A percentile compares a stretch with the other conserved stretches of the same genome.
phyloP scores from a whole-genome alignment of 2,329 filamentous ascomycete species.

The Albophoma yamanashiensis region DNA sequence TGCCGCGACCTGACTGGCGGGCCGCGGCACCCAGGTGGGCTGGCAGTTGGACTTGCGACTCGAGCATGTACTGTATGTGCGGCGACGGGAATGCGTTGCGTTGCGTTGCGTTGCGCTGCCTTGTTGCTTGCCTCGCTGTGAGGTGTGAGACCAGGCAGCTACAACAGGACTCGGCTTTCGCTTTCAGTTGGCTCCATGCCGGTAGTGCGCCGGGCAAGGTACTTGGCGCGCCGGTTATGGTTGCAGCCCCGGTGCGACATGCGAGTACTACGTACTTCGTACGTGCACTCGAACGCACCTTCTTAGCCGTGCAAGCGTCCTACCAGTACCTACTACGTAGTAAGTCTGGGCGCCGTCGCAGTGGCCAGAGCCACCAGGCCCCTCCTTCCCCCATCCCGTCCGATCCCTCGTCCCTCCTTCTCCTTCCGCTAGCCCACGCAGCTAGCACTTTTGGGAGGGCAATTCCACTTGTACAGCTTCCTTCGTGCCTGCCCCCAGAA shows the following conservation, averaged over 20 bases:
- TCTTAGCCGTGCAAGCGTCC: too few relatives aligned
- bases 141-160: background rate
- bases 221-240: too few relatives aligned
- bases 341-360: background rate
- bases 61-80: background rate
- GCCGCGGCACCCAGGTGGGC: background rate
- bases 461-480: background rate
- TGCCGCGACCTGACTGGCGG: background rate
- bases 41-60: background rate
- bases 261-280: background rate
- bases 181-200: too few relatives aligned
- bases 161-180: background rate
- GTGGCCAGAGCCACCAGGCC: background rate
- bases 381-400: background rate
- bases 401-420: background rate
- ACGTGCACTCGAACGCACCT: background rate
- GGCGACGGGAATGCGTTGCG: background rate
- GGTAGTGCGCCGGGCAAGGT: too few relatives aligned
- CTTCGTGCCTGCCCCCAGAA: background rate
- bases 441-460: background rate
- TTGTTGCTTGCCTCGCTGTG: background rate
- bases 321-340: too few relatives aligned
- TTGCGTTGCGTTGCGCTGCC: background rate
- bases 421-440: background rate
- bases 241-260: background rate